Conservation (phyloP, 352 stramenopile genomes). For the Thraustotheca clavata region DNA sequence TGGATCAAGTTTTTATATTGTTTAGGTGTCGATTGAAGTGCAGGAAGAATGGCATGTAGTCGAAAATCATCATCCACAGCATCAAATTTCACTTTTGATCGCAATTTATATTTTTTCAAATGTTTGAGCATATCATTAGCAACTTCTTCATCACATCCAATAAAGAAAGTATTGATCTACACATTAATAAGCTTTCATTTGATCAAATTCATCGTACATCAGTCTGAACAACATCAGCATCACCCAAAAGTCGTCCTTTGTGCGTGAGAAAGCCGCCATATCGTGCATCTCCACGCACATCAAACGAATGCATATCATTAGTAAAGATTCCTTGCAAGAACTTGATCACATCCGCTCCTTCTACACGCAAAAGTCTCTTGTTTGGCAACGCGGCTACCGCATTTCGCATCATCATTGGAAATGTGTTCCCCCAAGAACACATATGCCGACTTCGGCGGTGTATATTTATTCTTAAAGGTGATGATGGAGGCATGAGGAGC, state of each 20-base stretch:
- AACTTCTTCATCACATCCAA: slow-evolving; percentile 62
- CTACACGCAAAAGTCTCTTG: slow-evolving; percentile 55
- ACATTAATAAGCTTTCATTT: background rate
- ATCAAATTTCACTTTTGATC: slow-evolving; percentile 71
- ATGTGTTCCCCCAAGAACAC: background rate
- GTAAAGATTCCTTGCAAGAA: slow-evolving; percentile 80
- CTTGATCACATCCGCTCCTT: slow-evolving; percentile 51
- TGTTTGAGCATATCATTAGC: slow-evolving; percentile 59
- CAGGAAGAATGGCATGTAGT: slow-evolving; percentile 44
- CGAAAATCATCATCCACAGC: slow-evolving; percentile 46
- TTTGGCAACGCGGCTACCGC: slow-evolving; percentile 43
- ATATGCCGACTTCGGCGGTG: background rate
- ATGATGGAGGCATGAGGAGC: too few species aligned
- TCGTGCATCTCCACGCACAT: slow-evolving; percentile 41
- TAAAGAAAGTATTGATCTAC: slow-evolving; percentile 52
- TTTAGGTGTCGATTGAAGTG: slow-evolving; percentile 4
- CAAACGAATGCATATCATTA: slow-evolving; percentile 69
- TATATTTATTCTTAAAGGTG: background rate
- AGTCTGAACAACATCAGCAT: slow-evolving; percentile 66
- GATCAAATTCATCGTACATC: slow-evolving; percentile 24
- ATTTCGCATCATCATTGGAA: background rate
- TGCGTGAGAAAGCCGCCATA: slow-evolving; percentile 75
- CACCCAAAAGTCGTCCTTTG: slow-evolving; percentile 66
- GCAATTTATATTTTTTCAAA: slow-evolving; percentile 84
- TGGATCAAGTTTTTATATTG: background rate